phyloP scores from a whole-genome alignment of 1,284 basidiomycete genomes.

The Chondrostereum purpureum region DNA sequence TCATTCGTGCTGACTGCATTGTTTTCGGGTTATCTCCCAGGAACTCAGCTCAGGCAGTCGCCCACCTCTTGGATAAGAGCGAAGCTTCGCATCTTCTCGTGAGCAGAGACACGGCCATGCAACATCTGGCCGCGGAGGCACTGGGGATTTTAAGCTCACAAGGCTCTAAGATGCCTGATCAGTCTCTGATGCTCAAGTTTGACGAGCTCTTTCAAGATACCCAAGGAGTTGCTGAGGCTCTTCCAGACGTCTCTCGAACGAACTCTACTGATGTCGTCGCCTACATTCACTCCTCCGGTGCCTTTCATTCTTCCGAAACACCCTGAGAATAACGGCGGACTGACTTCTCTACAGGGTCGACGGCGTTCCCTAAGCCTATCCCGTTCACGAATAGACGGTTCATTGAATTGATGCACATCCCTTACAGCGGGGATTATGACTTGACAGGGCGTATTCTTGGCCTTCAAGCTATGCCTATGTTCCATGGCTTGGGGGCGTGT shows the following conservation, averaged over 20 bases:
- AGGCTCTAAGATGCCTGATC: neutral
- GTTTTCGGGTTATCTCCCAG: conserved; percentile 1
- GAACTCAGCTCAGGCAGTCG: neutral
- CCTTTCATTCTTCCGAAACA: neutral
- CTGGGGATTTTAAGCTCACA: neutral
- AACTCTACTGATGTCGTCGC: too few species aligned
- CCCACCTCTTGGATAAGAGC: neutral
- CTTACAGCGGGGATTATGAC: neutral
- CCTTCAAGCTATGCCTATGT: too few species aligned
- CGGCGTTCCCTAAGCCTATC: neutral
- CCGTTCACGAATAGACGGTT: neutral
- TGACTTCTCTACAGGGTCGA: neutral
- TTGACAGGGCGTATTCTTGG: neutral
- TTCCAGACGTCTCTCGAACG: neutral
- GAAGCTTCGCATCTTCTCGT: neutral
- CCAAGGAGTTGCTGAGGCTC: neutral
- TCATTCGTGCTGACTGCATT: too few species aligned
- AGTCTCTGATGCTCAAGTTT: neutral
- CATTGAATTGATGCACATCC: neutral
- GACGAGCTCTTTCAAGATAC: neutral
- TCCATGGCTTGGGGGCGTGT: too few species aligned
- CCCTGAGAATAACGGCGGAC: neutral
- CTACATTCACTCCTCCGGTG: neutral
- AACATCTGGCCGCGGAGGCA: neutral
- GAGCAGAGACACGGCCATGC: neutral